Evolutionary conservation across 2,329 filamentous ascomycete species (phyloP), one percentile per base, ranked within the genome.

Genomic region (Aureobasidium sp.): DNA sequence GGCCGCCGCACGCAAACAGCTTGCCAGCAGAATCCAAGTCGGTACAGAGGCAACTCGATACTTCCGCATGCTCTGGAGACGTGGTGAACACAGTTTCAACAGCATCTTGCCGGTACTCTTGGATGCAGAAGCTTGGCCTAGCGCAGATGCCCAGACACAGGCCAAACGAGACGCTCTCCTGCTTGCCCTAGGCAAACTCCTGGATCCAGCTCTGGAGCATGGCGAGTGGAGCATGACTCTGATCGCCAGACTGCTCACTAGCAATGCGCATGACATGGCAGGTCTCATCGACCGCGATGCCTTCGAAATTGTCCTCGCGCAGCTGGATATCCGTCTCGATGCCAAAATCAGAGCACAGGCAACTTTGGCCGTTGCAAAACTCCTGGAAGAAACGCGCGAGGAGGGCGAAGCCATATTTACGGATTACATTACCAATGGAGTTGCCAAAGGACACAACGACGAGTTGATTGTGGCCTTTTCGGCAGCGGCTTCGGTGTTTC

Each of bases 381-480:
- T 94, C 70, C 82, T 97, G 64, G 89, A 93, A 72, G 85, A 87
- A 31, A 86, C 89, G 3, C 85, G 85, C 59, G 84, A 92, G 14
- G 81, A 84, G 7, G 90, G 91, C 3, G 82, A 86, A 66, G 80
- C 84, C 66, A 62, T 69, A 20, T 84, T 97, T 55, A 62, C 68
- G n/a, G 82, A 83, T 5, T 93, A 94, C 72, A 89, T 97, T 72
- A 86, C 86, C 60, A 79, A 83, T 17, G 85, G 87, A 59, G 80
- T 96, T 17, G 77, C 83, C 67, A 86, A 87, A 65, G 87, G 87
- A 58, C 93, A 88, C 27, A 90, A 91, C 66, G 92, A 97, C 69
- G 90, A 96, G 74, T 85, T 95, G 67, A 90, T 96, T 61, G 81
- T 94, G 55, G 92, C 92, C 6, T 97, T 97, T 73, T 97, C 92